phyloP scores from a whole-genome alignment of 768 basidiomycete species.

The Pisolithus orientalis region DNA sequence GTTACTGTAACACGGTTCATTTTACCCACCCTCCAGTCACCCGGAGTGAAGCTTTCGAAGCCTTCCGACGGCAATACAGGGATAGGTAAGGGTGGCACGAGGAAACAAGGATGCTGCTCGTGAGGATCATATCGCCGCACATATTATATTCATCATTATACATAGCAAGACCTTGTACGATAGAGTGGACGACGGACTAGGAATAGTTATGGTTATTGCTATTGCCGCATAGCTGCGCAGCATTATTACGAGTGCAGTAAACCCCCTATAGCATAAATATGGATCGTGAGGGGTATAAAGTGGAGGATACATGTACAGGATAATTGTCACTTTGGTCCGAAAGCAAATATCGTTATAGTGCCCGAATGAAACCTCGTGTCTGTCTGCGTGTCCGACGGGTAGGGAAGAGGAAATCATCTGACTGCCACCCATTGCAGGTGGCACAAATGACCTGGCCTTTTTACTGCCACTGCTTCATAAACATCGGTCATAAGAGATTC shows the following conservation, averaged over 20 bases:
- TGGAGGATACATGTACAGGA: slow-evolving; percentile 10
- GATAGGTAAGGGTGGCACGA: slow-evolving; percentile 29
- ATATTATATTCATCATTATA: slow-evolving; percentile 9
- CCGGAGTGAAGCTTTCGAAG: slow-evolving; percentile 58
- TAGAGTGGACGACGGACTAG: slow-evolving; percentile 6
- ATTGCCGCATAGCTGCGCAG: slow-evolving; percentile 11
- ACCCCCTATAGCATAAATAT: slow-evolving; percentile 7
- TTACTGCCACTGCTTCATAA: background rate
- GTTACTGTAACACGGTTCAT: background rate
- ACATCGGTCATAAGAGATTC: background rate
- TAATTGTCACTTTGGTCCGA: slow-evolving; percentile 11
- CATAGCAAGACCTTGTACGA: slow-evolving; percentile 5
- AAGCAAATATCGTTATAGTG: background rate
- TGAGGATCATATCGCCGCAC: slow-evolving; percentile 10
- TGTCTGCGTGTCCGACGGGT: background rate
- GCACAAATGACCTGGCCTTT: background rate
- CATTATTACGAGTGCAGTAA: slow-evolving; percentile 1
- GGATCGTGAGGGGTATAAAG: slow-evolving; percentile 15
- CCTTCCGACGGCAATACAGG: slow-evolving; percentile 34
- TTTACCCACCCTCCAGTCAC: slow-evolving; percentile 35
- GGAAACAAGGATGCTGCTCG: slow-evolving; percentile 35
- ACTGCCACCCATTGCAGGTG: background rate
- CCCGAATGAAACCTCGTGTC: background rate
- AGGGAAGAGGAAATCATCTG: background rate
- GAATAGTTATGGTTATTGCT: slow-evolving; percentile 12